phyloP scores from a whole-genome alignment of 1,284 basidiomycete genomes.

The Microbotryum lychnidis-dioicae region DNA sequence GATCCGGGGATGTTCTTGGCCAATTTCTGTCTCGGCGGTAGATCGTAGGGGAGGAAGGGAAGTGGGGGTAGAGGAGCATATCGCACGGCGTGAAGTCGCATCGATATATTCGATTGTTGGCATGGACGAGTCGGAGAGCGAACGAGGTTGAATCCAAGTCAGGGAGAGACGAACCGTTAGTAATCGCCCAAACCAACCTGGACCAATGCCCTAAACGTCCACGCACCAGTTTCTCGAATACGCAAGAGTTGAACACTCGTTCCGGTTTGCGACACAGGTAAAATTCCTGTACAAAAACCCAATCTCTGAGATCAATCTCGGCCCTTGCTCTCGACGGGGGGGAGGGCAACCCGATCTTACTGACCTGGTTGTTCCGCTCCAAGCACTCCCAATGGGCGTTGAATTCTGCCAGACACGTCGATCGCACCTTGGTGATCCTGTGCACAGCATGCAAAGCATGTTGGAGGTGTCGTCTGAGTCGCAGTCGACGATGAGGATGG shows the following conservation, averaged over 20 bases:
- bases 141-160: not conserved
- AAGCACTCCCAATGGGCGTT: conserved; percentile 92
- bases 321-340: not conserved
- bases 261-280: conserved; percentile 86
- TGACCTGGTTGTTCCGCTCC: conserved; percentile 88
- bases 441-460: not conserved
- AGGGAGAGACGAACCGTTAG: not conserved
- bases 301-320: not conserved
- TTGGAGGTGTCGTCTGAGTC: not conserved
- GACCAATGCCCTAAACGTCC: not conserved
- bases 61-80: not conserved
- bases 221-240: conserved; percentile 77
- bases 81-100: not conserved
- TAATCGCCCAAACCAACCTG: not conserved
- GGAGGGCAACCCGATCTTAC: conserved; percentile 31
- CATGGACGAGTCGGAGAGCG: not conserved
- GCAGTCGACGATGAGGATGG: conserved; percentile 3
- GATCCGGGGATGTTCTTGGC: conserved; percentile 87
- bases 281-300: conserved; percentile 60
- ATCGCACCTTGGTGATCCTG: conserved; percentile 86
- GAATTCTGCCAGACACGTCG: conserved; percentile 82
- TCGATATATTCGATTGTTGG: conserved; percentile 2
- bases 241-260: conserved; percentile 82
- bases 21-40: conserved; percentile 56
- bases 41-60: conserved; percentile 1